A percentile compares a stretch with the other conserved stretches of the same genome.
phyloP scores from a whole-genome alignment of 2,329 filamentous ascomycete genomes.

The Sclerotinia minor region DNA sequence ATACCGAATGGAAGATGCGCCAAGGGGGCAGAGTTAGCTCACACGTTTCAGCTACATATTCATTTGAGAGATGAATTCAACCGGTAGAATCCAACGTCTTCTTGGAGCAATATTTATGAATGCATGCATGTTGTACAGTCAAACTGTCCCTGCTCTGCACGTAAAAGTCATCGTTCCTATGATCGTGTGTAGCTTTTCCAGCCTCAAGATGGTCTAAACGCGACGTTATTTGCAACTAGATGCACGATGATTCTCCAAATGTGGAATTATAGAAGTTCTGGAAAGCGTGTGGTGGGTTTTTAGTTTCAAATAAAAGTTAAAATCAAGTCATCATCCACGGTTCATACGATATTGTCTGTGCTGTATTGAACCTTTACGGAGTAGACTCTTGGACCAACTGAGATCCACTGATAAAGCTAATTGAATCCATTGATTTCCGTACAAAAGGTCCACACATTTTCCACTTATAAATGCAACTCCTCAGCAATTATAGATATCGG shows the following conservation, averaged over 20 bases:
- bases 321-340: neutral
- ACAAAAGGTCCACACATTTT: neutral
- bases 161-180: neutral
- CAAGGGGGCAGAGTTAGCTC: slow-evolving; percentile 3
- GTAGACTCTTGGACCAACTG: neutral
- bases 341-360: neutral
- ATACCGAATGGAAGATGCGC: neutral
- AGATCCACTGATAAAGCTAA: slow-evolving; percentile 4
- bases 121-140: neutral
- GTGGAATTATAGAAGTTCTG: neutral
- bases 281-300: neutral
- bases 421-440: slow-evolving; percentile 4
- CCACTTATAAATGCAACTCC: neutral
- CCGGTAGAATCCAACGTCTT: neutral
- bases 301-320: neutral
- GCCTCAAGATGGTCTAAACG: neutral
- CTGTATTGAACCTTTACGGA: neutral
- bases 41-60: slow-evolving; percentile 8
- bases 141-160: neutral
- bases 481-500: slow-evolving; percentile 12
- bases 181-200: neutral
- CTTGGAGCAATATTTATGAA: neutral
- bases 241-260: neutral
- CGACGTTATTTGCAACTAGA: neutral
- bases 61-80: neutral